phyloP scores from a whole-genome alignment of 140 eudicot species.

The Senecio squalidus region DNA sequence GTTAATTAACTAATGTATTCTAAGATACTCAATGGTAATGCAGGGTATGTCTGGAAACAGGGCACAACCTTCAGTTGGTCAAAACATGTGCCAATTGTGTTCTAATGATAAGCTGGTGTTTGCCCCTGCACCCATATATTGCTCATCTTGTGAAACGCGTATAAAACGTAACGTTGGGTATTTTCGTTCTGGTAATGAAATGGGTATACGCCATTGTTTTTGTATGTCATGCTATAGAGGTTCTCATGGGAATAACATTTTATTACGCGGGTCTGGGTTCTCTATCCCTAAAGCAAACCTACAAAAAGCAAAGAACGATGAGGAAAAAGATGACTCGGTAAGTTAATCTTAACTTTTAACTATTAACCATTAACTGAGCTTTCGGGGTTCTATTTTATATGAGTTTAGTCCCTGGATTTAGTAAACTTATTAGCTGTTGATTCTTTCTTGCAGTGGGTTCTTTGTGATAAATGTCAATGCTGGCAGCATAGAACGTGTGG shows the following conservation, averaged over 20 bases:
- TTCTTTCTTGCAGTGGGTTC: constrained; percentile 76
- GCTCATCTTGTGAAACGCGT: constrained; percentile 49
- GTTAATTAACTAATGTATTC: neutral
- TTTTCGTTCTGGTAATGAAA: constrained; percentile 32
- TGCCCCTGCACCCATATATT: constrained; percentile 62
- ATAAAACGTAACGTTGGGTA: constrained; percentile 47
- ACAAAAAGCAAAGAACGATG: constrained; percentile 39
- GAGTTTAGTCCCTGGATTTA: constrained; percentile 8
- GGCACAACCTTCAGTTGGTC: constrained; percentile 26
- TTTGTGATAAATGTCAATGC: constrained; percentile 69
- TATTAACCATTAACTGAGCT: neutral
- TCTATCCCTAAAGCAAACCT: constrained; percentile 44
- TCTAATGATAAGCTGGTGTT: constrained; percentile 42
- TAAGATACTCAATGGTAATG: neutral
- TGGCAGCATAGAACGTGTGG: constrained; percentile 96
- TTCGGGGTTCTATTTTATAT: constrained; percentile 1
- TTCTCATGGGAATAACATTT: constrained; percentile 42
- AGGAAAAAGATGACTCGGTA: constrained; percentile 59
- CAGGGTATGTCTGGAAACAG: constrained; percentile 35
- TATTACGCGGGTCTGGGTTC: constrained; percentile 42
- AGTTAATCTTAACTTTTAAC: constrained; percentile 17
- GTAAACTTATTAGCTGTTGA: neutral
- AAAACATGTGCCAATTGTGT: constrained; percentile 69
- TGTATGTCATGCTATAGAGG: constrained; percentile 52
- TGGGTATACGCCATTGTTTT: constrained; percentile 36